Evolutionary conservation across 495 filamentous ascomycete species (phyloP), one percentile per base, ranked within the genome.

Genomic region (Neurospora discreta): DNA sequence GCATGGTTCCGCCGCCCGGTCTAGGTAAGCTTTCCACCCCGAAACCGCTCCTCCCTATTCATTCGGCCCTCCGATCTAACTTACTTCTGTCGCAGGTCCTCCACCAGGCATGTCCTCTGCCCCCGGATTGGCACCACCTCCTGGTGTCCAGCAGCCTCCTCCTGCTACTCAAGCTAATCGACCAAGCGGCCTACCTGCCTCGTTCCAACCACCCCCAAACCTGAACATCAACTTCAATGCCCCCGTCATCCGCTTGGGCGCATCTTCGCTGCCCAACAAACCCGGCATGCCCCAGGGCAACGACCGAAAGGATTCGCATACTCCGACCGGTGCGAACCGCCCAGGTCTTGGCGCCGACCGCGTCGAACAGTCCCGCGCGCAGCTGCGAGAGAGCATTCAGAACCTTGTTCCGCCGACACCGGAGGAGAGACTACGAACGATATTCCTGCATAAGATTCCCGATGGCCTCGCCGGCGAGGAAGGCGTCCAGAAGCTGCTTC

Each of bases 181-280:
- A 83, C 92, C 91, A 75, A 90, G 87, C 73, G 91, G 90, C 74
- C 90, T 96, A 74, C 92, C 92, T 71, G 84, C 91, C 39, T 91
- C 90, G 79, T 98, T 98, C 80, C 93, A 97, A 84, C 89, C 93
- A 30, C 95, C 94, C 30, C 84, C 93, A 58, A 97, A 95, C 78
- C 91, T 98, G 85, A 95, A 97, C 80, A 97, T 99, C 83, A 98
- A 99, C 83, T 97, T 98, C 82, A 95, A 91, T 79, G 96, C 95
- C 23, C 94, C 96, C 68, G 95, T 98, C 42, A 98, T 99, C 80
- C 92, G 95, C 33, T 86, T 99, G 42, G 95, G 95, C 11, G 86
- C 87, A 44, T 89, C 87, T 3, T 87, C 89, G 10, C 88, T 87
- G 4, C 90, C 90, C 6, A 79, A 87, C 33, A 93, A 93, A 77